Evolutionary conservation across 495 filamentous ascomycete genomes (phyloP).

Genomic region (Penicillium cinerascens): DNA sequence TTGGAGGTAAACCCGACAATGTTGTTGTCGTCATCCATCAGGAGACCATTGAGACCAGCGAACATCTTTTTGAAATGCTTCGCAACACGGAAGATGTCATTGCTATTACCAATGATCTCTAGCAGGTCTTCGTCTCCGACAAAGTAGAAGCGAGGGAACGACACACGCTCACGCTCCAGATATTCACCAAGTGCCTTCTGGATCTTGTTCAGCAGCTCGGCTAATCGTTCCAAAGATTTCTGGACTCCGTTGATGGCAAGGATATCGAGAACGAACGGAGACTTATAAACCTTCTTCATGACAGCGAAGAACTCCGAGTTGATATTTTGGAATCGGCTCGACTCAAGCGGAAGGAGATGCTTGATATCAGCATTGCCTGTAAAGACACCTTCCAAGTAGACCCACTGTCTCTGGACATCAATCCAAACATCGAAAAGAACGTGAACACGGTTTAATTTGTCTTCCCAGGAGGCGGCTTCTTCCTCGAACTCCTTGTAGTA

Average conservation of each 20-base stretch:
- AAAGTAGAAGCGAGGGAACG: slow-evolving; percentile 98
- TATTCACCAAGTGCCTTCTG: slow-evolving; percentile 99
- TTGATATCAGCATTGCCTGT: slow-evolving; percentile 99
- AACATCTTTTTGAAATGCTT: slow-evolving; percentile 99
- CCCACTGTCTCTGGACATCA: slow-evolving; percentile 98
- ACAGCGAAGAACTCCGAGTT: slow-evolving; percentile 96
- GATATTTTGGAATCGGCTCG: slow-evolving; percentile 95
- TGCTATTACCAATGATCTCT: slow-evolving; percentile 99
- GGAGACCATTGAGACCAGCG: slow-evolving; percentile 82
- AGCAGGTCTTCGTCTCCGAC: slow-evolving; percentile 97
- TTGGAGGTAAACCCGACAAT: slow-evolving; percentile 94
- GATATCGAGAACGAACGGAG: slow-evolving; percentile 90
- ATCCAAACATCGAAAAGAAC: slow-evolving; percentile 99
- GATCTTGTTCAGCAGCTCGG: slow-evolving; percentile 96
- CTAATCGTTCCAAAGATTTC: slow-evolving; percentile 89
- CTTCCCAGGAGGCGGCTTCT: slow-evolving; percentile 93
- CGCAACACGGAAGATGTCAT: slow-evolving; percentile 89
- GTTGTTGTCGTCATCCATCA: slow-evolving; percentile 84
- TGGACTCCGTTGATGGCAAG: slow-evolving; percentile 92
- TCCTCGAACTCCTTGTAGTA: slow-evolving; percentile 99
- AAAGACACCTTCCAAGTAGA: slow-evolving; percentile 97
- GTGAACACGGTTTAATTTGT: slow-evolving; percentile 95
- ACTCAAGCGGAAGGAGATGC: slow-evolving; percentile 93
- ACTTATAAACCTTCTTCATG: slow-evolving; percentile 97
- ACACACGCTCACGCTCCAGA: slow-evolving; percentile 91